Conservation (phyloP, 2,329 filamentous ascomycete species). For the Cladosporium sphaerospermum region DNA sequence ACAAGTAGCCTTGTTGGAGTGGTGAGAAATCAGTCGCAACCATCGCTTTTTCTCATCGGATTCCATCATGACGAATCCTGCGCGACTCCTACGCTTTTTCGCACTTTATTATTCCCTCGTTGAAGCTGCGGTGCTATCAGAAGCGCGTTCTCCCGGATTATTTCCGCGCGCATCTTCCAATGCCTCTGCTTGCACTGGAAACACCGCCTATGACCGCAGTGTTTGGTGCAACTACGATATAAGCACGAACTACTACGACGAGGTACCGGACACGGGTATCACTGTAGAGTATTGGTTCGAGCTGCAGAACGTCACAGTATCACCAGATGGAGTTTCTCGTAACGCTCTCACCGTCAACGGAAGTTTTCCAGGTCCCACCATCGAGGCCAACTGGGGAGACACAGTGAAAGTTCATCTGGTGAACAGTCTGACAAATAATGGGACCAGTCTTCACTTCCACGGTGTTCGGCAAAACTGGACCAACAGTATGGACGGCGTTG, state of each 20-base stretch:
- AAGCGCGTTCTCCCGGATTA: neutral
- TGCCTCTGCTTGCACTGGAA: constrained; percentile 22
- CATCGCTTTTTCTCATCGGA: neutral
- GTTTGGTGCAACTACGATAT: constrained; percentile 31
- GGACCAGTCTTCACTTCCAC: constrained; percentile 49
- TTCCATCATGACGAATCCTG: neutral
- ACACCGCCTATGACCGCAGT: constrained; percentile 26
- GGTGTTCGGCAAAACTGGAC: constrained; percentile 47
- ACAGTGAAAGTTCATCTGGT: constrained; percentile 27
- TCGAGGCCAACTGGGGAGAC: constrained; percentile 37
- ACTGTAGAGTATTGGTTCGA: constrained; percentile 40
- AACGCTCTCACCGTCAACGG: constrained; percentile 41
- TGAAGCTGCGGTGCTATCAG: neutral
- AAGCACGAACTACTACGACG: constrained; percentile 32
- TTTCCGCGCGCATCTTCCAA: neutral
- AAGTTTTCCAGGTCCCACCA: constrained; percentile 42
- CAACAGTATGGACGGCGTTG: constrained; percentile 47
- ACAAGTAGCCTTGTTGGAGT: too few species aligned
- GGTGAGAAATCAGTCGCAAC: too few species aligned
- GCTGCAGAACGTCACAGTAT: constrained; percentile 37
- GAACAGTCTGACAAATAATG: constrained; percentile 38
- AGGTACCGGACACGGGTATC: constrained; percentile 31
- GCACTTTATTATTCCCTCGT: neutral
- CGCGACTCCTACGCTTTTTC: neutral
- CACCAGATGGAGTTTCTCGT: constrained; percentile 41